Base-by-base conservation (phyloP, 768 basidiomycete genomes). In the Naganishia vaughanmartiniae region DNA sequence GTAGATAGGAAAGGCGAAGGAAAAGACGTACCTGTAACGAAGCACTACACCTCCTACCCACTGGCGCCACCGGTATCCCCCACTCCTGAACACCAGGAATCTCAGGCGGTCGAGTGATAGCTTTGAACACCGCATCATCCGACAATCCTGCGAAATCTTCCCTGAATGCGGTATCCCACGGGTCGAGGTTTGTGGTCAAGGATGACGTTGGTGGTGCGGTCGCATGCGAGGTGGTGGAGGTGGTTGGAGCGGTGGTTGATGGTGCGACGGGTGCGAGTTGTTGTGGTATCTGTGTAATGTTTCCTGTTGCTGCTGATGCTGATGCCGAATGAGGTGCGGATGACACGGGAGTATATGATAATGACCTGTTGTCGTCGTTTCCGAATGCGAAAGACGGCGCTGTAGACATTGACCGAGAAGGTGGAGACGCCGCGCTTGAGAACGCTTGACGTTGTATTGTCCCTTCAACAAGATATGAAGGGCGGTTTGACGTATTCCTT, bases 1-100 rank as follows among this genome's bases (percentile, higher is more conserved):
- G 42, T 11, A 42, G 42, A 7, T 11, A 15, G 42, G 42, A 11
- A 42, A 42, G 10, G 42, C 42, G 42, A 15, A 15, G 42, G 14
- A 36, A 65, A 15, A 2, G 30, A 48, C 70, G 34, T 6, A 72
- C 66, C 66, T 54, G 39, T 21, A 72, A 63, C 19, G 55, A 66
- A 21, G 45, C 30, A 54, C 58, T 57, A 1, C 46, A 46, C 57
- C 19, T 12, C 30, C 51, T 46, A 17, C n/a, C 31, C 15, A 34
- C 58, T 28, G 28, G n/a, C 36, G 34, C 69, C 42, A 11, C 15
- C n/a, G 80, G 80, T 69, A 81, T 78, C 6, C 77, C 78, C 80
- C 80, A 81, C 60, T 78, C 74, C 1, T 72, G 65, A 34, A 71
- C 56, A 30, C 73, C 77, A 4, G 57, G 66, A 31, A 74, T 72